Base-by-base conservation (phyloP, 352 stramenopile species). In the Thalassiosira tumida region DNA sequence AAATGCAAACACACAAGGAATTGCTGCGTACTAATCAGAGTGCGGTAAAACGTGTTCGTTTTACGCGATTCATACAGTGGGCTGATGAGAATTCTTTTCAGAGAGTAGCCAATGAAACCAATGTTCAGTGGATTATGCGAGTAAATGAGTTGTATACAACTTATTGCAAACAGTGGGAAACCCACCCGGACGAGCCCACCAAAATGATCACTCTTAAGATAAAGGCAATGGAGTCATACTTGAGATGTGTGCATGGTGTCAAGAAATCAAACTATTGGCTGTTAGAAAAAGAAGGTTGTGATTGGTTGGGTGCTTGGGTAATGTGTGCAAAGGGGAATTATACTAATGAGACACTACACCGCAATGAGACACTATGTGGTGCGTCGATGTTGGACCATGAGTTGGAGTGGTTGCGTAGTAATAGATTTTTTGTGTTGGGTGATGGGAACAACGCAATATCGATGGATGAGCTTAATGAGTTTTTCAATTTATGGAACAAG, bases 401-500 rank as follows among this genome's bases (percentile, higher is more conserved):
- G 14, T 31, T 81, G 35, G 81, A 88, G 38, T 26, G n/a, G 2
- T 35, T 59, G 35, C 69, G 81, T 43, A 6, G 29, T 5, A 88
- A 88, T 81, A 31, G 70, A 35, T 88, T 88, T 13, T 88, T 67
- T 59, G 15, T 81, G 0, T 74, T 88, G 81, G 38, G 51, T 37
- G 50, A 73, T 26, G 43, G 33, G 26, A 47, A 72, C 4, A 73
- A 88, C 50, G 47, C 47, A 40, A 35, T 88, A 15, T 75, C 41
- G 37, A 15, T 77, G 2, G 81, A 88, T 47, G 72, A 88, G 33
- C 10, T 88, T 47, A 88, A 88, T 67, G 72, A 88, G 40, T 76
- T 76, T 21, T 41, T 82, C 14, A 88, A 88, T n/a, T 14, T 82
- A 2, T 88, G 81, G 81, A 78, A 84, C 37, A 84, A 84, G 33